Conservation (phyloP, 768 basidiomycete genomes). For the Myochromella boudieri region DNA sequence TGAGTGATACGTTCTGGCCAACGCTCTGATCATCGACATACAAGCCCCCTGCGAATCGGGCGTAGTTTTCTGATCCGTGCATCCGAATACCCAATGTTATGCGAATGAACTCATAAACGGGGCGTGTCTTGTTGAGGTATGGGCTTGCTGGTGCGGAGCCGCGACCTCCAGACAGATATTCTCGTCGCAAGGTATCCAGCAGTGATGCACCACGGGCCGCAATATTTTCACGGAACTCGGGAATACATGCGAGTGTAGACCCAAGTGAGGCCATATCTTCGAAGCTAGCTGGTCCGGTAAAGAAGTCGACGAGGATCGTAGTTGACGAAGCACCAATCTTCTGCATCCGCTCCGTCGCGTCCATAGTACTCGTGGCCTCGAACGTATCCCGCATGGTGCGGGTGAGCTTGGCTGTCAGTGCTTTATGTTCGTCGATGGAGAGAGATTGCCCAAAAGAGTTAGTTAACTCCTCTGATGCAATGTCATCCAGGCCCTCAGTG, state of each 20-base stretch:
- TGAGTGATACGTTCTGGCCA: constrained; percentile 70
- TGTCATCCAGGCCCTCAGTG: constrained; percentile 42
- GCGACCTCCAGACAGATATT: constrained; percentile 57
- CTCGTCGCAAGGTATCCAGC: constrained; percentile 48
- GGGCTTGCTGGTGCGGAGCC: constrained; percentile 67
- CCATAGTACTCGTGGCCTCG: constrained; percentile 71
- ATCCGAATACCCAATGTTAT: constrained; percentile 71
- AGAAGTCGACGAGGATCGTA: constrained; percentile 63
- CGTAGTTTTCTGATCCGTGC: constrained; percentile 76
- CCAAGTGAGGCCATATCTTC: constrained; percentile 28
- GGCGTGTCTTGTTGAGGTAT: constrained; percentile 65
- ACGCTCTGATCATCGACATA: constrained; percentile 67
- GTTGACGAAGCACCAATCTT: constrained; percentile 65
- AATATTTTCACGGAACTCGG: constrained; percentile 54
- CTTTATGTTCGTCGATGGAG: constrained; percentile 28
- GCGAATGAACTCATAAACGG: constrained; percentile 79
- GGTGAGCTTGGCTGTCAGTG: constrained; percentile 37
- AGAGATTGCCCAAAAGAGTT: constrained; percentile 42
- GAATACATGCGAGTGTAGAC: constrained; percentile 38
- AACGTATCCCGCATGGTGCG: constrained; percentile 49
- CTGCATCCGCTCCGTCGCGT: constrained; percentile 66
- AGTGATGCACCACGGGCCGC: constrained; percentile 45
- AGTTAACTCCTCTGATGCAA: constrained; percentile 51
- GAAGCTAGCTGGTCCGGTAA: constrained; percentile 38
- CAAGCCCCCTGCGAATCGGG: constrained; percentile 58